These are phyloP conservation scores for Lizonia empirigonia DNA, from an alignment of 2,329 filamentous ascomycete species.

Conservation along the genomic window DNA sequence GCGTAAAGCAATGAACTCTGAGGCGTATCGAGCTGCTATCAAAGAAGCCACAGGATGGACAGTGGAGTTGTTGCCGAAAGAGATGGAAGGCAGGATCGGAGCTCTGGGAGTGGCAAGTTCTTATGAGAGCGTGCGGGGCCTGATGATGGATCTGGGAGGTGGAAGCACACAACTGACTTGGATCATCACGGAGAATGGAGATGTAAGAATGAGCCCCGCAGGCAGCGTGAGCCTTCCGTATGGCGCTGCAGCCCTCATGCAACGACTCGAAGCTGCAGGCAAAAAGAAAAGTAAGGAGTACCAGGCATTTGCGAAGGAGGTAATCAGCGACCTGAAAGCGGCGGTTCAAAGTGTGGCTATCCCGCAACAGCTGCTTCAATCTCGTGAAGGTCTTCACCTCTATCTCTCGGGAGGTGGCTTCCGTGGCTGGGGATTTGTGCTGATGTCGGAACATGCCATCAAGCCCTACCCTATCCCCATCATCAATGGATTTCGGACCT, in stretches of 20 bases:
- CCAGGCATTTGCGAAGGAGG: slow-evolving; percentile 57
- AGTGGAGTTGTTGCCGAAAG: slow-evolving; percentile 75
- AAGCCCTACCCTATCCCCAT: slow-evolving; percentile 82
- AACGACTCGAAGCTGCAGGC: slow-evolving; percentile 52
- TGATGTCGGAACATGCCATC: slow-evolving; percentile 77
- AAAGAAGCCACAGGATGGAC: slow-evolving; percentile 66
- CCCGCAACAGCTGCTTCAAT: slow-evolving; percentile 58
- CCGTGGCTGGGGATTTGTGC: slow-evolving; percentile 85
- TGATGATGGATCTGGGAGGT: slow-evolving; percentile 88
- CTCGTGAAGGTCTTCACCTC: slow-evolving; percentile 57
- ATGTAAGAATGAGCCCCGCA: slow-evolving; percentile 42
- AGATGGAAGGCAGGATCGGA: slow-evolving; percentile 81
- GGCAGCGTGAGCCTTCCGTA: slow-evolving; percentile 72
- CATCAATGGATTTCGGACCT: slow-evolving; percentile 77
- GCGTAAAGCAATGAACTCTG: slow-evolving; percentile 76
- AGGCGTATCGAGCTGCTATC: slow-evolving; percentile 70
- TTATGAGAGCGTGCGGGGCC: slow-evolving; percentile 70
- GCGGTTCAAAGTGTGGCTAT: slow-evolving; percentile 65
- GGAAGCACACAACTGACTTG: slow-evolving; percentile 73
- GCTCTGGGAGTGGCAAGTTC: slow-evolving; percentile 82
- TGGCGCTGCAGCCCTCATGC: slow-evolving; percentile 69
- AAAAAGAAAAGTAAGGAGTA: slow-evolving; percentile 51
- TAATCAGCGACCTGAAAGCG: slow-evolving; percentile 62
- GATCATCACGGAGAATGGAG: slow-evolving; percentile 61
- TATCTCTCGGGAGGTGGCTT: slow-evolving; percentile 92